phyloP scores from a whole-genome alignment of 2,329 filamentous ascomycete species.

The Botryosphaeria agaves region DNA sequence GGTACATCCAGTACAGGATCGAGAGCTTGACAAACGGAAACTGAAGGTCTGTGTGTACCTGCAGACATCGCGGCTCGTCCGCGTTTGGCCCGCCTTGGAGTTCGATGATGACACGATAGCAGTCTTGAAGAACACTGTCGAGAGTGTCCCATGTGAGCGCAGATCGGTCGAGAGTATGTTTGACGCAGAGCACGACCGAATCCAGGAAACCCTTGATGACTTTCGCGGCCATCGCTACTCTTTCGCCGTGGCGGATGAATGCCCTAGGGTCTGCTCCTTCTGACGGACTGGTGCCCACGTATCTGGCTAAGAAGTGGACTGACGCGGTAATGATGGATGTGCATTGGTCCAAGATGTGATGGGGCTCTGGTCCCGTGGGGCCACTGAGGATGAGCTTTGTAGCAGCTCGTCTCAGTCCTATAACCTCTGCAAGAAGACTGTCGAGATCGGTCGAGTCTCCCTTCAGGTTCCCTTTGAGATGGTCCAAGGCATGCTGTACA shows the following conservation, averaged over 20 bases:
- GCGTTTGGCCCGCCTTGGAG: background rate
- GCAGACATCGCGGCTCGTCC: background rate
- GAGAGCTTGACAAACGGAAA: slow-evolving; percentile 43
- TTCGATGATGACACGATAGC: background rate
- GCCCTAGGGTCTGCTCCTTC: slow-evolving; percentile 8
- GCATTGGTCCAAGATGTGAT: background rate
- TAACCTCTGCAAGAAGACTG: slow-evolving; percentile 16
- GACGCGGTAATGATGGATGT: slow-evolving; percentile 11
- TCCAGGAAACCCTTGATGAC: slow-evolving; percentile 17
- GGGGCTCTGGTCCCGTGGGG: too few relatives aligned
- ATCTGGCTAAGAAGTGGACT: slow-evolving; percentile 15
- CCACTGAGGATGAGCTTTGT: slow-evolving; percentile 10
- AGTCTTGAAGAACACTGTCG: background rate
- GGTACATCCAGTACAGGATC: slow-evolving; percentile 51
- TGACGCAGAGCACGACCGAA: slow-evolving; percentile 16
- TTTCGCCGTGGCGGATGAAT: slow-evolving; percentile 9
- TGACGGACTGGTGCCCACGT: slow-evolving; percentile 9
- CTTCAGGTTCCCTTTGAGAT: slow-evolving; percentile 12
- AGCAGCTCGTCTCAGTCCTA: slow-evolving; percentile 14
- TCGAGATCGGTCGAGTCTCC: slow-evolving; percentile 17
- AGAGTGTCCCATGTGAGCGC: slow-evolving; percentile 14
- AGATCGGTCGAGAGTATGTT: slow-evolving; percentile 8
- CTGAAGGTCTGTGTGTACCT: background rate
- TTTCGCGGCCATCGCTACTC: slow-evolving; percentile 9
- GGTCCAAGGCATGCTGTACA: slow-evolving; percentile 10